Conservation (phyloP, 2,329 filamentous ascomycete species). For the Ceratocystis eucalypticola region DNA sequence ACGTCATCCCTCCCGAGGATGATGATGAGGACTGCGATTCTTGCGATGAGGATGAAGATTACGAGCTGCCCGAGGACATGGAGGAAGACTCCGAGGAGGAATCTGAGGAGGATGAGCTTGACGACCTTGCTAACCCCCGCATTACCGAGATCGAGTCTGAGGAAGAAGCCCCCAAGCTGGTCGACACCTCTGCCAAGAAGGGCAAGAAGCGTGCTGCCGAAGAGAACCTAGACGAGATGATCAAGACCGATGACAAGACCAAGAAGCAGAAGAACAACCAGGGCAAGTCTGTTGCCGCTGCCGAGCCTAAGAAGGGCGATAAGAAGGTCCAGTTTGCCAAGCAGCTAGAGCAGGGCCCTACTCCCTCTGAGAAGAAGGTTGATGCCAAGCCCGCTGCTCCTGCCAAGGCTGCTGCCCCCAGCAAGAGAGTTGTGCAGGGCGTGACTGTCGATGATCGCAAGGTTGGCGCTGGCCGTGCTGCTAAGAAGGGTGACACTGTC, state of each 20-base stretch:
- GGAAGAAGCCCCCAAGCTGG: slow-evolving; percentile 53
- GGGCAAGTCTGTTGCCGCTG: slow-evolving; percentile 60
- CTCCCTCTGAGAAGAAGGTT: slow-evolving; percentile 40
- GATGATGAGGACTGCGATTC: slow-evolving; percentile 38
- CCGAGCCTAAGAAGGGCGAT: slow-evolving; percentile 50
- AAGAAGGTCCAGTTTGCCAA: slow-evolving; percentile 99
- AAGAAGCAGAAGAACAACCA: slow-evolving; percentile 99
- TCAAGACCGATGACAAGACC: slow-evolving; percentile 61
- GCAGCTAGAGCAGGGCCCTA: slow-evolving; percentile 94
- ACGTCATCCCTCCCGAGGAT: slow-evolving; percentile 58
- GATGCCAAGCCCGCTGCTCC: slow-evolving; percentile 32
- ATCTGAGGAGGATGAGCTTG: slow-evolving; percentile 62
- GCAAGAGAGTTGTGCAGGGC: slow-evolving; percentile 69
- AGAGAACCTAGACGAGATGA: slow-evolving; percentile 68
- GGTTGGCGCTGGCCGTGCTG: slow-evolving; percentile 66
- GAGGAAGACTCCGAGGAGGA: slow-evolving; percentile 45
- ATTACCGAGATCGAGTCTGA: slow-evolving; percentile 73
- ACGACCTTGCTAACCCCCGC: slow-evolving; percentile 64
- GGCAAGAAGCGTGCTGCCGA: slow-evolving; percentile 89
- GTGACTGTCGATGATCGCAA: slow-evolving; percentile 95
- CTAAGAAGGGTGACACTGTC: slow-evolving; percentile 81
- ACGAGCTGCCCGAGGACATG: slow-evolving; percentile 71
- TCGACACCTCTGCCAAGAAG: slow-evolving; percentile 46
- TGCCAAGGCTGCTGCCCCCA: slow-evolving; percentile 33
- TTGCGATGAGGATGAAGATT: slow-evolving; percentile 53